Base-by-base conservation (phyloP, 2,329 filamentous ascomycete species). In the Phoma herbarum region DNA sequence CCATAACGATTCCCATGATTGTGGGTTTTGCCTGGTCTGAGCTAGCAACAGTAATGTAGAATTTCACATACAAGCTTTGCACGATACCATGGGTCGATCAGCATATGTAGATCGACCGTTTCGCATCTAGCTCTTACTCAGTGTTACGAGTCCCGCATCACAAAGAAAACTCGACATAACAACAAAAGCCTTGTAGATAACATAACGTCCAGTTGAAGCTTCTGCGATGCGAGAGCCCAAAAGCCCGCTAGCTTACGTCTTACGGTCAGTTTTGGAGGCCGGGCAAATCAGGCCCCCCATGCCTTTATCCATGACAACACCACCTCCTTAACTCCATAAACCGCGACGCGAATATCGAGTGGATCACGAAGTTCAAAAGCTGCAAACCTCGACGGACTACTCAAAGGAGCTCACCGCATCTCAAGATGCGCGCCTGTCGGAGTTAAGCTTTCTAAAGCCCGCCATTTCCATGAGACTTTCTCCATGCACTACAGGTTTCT, bases 371-470 rank as follows among this genome's bases (percentile, higher is more conserved):
- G 23, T 14, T 0, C 11, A 2, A 25, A 39, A 28, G 44, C 46
- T 29, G 31, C 37, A 39, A 8, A 18, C 4, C 5, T 25, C 4
- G 4, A 9, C 33, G 3, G 14, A 10, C 37, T 33, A n/a, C 41
- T 14, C 14, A 16, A 57, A 50, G 37, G 33, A 51, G 53, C 53
- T 51, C 41, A 57, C 42, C 53, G 46, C 11, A 39, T 25, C 28
- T 7, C 29, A 16, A 14, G 2, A 11, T n/a, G 9, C 4, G 9
- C 31, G 14, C 31, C 31, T 3, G 5, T 35, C 52, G 52, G 52
- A 50, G 43, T 54, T 54, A 47, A 31, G 33, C 12, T 2, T 18
- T 26, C 22, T 57, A 57, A 41, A 11, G 42, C 5, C 7, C 6
- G 31, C 31, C 31, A 35, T 35, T 35, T 35, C 31, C 31, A 35